These are phyloP conservation scores for Scutellaria baicalensis DNA, from an alignment of 257 asterid species.

Conservation along the genomic window DNA sequence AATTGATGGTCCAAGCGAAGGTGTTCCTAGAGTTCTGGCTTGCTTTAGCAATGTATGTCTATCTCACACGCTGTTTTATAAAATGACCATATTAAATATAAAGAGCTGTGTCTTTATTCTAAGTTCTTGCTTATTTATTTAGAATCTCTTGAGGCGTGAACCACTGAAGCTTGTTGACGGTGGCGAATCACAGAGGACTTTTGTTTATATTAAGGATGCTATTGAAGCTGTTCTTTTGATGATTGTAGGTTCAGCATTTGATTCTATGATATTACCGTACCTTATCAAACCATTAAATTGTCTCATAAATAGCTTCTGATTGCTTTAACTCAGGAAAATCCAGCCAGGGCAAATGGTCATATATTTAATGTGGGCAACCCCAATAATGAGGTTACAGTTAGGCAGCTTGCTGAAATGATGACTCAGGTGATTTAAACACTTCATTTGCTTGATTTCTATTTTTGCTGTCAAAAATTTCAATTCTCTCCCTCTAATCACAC, in stretches of 20 bases:
- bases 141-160: slow-evolving; percentile 85
- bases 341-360: slow-evolving; percentile 87
- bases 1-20: slow-evolving; percentile 95
- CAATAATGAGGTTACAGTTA: slow-evolving; percentile 85
- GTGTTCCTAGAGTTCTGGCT: slow-evolving; percentile 95
- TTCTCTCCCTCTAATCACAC: background rate
- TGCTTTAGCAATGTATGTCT: slow-evolving; percentile 83
- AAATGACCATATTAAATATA: background rate
- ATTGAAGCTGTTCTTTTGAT: slow-evolving; percentile 87
- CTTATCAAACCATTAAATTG: background rate
- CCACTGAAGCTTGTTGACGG: slow-evolving; percentile 96
- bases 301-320: slow-evolving; percentile 15
- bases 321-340: slow-evolving; percentile 64
- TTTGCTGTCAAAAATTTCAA: background rate
- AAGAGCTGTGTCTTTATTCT: background rate
- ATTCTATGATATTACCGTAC: background rate
- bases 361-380: slow-evolving; percentile 95
- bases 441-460: background rate
- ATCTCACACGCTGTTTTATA: background rate
- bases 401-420: slow-evolving; percentile 99
- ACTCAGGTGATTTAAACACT: slow-evolving; percentile 48
- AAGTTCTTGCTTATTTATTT: slow-evolving; percentile 6
- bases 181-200: slow-evolving; percentile 91
- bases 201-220: slow-evolving; percentile 87
- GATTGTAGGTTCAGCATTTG: slow-evolving; percentile 51